Conservation (phyloP, 176 grass and related monocot species). For the Hordeum marinum region DNA sequence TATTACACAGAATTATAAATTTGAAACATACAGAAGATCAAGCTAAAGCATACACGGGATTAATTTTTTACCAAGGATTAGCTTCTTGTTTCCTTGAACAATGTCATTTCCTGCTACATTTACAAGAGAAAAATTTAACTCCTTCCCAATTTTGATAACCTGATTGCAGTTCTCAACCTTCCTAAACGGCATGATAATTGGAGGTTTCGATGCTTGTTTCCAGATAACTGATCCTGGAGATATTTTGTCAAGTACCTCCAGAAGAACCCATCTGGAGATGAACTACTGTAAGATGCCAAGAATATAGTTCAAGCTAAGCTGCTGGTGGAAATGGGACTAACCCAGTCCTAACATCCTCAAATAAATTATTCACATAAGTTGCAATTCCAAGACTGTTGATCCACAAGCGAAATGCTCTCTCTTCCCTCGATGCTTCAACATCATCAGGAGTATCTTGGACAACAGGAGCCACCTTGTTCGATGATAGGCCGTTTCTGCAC, state of each 20-base stretch:
- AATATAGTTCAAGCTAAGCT: background rate
- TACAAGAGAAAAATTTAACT: conserved; percentile 83
- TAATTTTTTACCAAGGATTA: conserved; percentile 62
- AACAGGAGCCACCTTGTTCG: conserved; percentile 40
- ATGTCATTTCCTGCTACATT: conserved; percentile 97
- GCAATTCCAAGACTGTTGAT: conserved; percentile 94
- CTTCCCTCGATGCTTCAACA: conserved; percentile 72
- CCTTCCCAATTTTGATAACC: conserved; percentile 78
- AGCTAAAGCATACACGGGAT: background rate
- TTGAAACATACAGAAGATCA: background rate
- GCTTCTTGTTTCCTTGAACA: conserved; percentile 98
- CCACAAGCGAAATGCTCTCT: conserved; percentile 93
- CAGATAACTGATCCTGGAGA: conserved; percentile 81
- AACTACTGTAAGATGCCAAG: background rate
- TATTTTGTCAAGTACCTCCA: conserved; percentile 96
- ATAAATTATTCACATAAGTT: conserved; percentile 91
- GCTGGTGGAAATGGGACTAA: conserved; percentile 14
- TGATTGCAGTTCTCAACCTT: conserved; percentile 98
- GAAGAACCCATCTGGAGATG: conserved; percentile 82
- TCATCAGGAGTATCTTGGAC: conserved; percentile 70
- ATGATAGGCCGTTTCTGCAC: conserved; percentile 90
- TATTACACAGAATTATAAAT: background rate
- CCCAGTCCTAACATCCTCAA: conserved; percentile 99
- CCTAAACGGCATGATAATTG: conserved; percentile 96
- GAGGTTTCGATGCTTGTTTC: conserved; percentile 92